Conservation (phyloP, 495 filamentous ascomycete genomes). For the Hypoxylon intermedium region DNA sequence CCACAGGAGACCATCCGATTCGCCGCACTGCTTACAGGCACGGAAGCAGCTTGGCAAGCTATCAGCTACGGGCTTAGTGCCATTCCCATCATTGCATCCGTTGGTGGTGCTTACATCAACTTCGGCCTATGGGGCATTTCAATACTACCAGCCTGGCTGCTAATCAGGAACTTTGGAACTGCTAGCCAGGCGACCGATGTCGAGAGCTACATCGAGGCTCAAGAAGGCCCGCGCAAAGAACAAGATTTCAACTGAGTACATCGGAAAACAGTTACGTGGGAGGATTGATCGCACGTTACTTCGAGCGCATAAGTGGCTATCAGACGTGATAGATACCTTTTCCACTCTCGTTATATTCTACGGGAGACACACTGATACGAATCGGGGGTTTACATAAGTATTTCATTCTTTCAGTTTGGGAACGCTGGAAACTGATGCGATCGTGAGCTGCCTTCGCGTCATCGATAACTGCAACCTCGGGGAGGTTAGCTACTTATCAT, state of each 20-base stretch:
- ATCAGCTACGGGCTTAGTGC: constrained; percentile 67
- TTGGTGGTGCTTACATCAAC: constrained; percentile 68
- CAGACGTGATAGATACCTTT: too few relatives aligned
- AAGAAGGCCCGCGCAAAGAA: constrained; percentile 6
- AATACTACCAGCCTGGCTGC: constrained; percentile 65
- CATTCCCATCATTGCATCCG: constrained; percentile 62
- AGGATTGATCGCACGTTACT: too few relatives aligned
- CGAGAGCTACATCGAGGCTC: constrained; percentile 10
- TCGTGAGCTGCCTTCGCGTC: constrained; percentile 17
- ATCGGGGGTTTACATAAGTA: constrained; percentile 14
- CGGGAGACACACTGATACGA: background rate
- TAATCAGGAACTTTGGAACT: constrained; percentile 60
- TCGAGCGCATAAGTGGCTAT: too few relatives aligned
- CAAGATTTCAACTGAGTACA: background rate
- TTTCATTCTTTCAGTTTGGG: background rate
- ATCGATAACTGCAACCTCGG: constrained; percentile 26
- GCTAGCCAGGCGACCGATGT: constrained; percentile 3
- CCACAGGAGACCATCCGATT: constrained; percentile 67
- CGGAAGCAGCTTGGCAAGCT: constrained; percentile 68
- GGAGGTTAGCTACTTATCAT: constrained; percentile 26
- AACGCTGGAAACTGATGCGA: constrained; percentile 25
- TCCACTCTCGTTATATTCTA: background rate
- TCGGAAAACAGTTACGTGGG: background rate
- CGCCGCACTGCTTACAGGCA: constrained; percentile 65
- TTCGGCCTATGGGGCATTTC: constrained; percentile 66